Percentiles rank a stretch among this genome's conserved stretches.
Evolutionary conservation across 2,329 filamentous ascomycete genomes (phyloP).

Genomic region (Juglanconis sp.): DNA sequence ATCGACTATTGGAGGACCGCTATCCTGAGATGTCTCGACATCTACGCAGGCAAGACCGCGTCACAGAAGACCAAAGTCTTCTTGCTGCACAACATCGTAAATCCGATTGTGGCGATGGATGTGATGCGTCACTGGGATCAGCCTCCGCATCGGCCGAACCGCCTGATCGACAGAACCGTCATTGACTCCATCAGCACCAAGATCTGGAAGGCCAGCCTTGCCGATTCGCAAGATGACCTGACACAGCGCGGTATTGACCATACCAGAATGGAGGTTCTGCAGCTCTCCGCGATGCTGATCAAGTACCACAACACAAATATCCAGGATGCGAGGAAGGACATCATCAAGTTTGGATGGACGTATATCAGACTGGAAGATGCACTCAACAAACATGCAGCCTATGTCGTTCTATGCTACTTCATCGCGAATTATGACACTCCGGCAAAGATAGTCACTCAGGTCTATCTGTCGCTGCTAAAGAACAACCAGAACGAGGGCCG

Average conservation of each 20-base stretch:
- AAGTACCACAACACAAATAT: conserved; percentile 90
- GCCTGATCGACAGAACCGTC: conserved; percentile 79
- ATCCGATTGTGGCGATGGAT: conserved; percentile 95
- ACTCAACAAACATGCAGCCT: conserved; percentile 98
- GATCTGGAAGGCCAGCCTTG: conserved; percentile 87
- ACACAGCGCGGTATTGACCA: conserved; percentile 87
- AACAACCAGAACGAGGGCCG: conserved; percentile 95
- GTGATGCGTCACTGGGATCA: conserved; percentile 78
- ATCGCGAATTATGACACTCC: conserved; percentile 96
- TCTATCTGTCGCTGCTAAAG: conserved; percentile 86
- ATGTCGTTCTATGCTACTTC: conserved; percentile 96
- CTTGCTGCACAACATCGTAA: conserved; percentile 85
- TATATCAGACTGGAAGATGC: conserved; percentile 98
- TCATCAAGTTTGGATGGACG: conserved; percentile 99
- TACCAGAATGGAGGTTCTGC: conserved; percentile 90
- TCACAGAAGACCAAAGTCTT: conserved; percentile 92
- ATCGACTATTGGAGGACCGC: conserved; percentile 82
- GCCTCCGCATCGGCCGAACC: conserved; percentile 45
- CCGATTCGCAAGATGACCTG: conserved; percentile 78
- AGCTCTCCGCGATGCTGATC: conserved; percentile 89
- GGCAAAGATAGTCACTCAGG: conserved; percentile 90
- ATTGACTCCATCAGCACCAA: conserved; percentile 88
- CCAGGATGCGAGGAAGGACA: conserved; percentile 90
- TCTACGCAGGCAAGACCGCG: conserved; percentile 75
- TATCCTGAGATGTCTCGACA: conserved; percentile 80